Evolutionary conservation across 805 yeast genomes (phyloP).

Genomic region (Zygosaccharomyces bisporus): DNA sequence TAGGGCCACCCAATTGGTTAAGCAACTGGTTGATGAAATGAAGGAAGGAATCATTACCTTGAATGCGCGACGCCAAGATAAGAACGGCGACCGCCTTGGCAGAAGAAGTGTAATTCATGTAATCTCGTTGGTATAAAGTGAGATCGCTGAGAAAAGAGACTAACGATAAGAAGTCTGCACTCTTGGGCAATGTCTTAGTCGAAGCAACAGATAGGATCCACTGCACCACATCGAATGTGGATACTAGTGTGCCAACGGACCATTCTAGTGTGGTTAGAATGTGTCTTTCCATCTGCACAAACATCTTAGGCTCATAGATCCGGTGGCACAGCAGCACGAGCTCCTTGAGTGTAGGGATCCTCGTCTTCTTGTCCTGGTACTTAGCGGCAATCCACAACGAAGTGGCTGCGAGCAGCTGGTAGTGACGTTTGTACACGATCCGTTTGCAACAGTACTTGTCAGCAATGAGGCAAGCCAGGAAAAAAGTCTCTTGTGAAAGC

Average conservation of each 20-base stretch:
- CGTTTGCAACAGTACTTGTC: constrained; percentile 83
- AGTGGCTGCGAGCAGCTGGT: constrained; percentile 80
- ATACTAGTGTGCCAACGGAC: constrained; percentile 38
- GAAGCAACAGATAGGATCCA: constrained; percentile 10
- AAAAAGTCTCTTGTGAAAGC: constrained; percentile 62
- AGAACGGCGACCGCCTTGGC: constrained; percentile 48
- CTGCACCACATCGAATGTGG: constrained; percentile 19
- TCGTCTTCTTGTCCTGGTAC: constrained; percentile 59
- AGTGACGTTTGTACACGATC: constrained; percentile 73
- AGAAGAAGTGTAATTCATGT: constrained; percentile 44
- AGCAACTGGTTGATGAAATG: constrained; percentile 8
- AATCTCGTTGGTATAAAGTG: constrained; percentile 48
- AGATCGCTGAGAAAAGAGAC: constrained; percentile 53
- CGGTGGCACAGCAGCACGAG: constrained; percentile 62
- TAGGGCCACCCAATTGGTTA: not conserved
- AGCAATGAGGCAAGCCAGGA: constrained; percentile 62
- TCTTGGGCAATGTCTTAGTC: constrained; percentile 7
- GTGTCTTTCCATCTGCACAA: constrained; percentile 77
- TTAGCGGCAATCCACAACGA: constrained; percentile 88
- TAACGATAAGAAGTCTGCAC: constrained; percentile 22
- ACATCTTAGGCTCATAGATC: constrained; percentile 58
- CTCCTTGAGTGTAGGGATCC: constrained; percentile 64
- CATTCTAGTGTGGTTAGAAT: constrained; percentile 68
- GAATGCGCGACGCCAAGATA: constrained; percentile 48
- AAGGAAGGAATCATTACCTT: constrained; percentile 29